A percentile compares a stretch with the other conserved stretches of the same genome.
Conservation (phyloP, 148 eudicot species). For the Silene latifolia region DNA sequence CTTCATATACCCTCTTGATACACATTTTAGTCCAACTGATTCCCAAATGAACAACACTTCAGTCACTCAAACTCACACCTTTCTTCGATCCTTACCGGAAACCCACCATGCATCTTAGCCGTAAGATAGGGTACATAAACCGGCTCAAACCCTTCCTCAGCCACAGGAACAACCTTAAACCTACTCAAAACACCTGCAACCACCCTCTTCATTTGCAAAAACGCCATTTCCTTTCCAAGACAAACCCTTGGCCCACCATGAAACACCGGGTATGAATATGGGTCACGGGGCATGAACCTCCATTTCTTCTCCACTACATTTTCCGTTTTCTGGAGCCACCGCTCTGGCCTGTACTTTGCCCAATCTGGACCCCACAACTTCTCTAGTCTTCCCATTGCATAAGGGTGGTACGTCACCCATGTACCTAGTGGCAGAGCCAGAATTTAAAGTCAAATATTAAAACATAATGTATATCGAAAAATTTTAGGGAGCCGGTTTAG, state of each 20-base stretch:
- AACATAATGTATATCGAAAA: no score
- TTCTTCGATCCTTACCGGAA: conserved; percentile 27
- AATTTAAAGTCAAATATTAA: no score
- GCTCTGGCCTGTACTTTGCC: conserved; percentile 29
- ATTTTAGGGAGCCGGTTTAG: no score
- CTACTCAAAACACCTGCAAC: conserved; percentile 30
- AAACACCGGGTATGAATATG: conserved; percentile 41
- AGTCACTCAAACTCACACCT: neutral
- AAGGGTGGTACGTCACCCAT: conserved; percentile 36
- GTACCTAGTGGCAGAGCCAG: neutral
- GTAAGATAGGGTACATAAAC: conserved; percentile 25
- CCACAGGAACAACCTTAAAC: conserved; percentile 36
- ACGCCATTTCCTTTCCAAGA: conserved; percentile 47
- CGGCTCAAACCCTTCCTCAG: conserved; percentile 33
- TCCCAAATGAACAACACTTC: no score
- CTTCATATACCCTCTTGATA: no score
- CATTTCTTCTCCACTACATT: conserved; percentile 2
- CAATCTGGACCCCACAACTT: conserved; percentile 42
- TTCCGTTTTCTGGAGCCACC: conserved; percentile 29
- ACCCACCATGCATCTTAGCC: conserved; percentile 40
- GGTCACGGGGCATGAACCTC: conserved; percentile 31
- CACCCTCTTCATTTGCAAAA: conserved; percentile 47
- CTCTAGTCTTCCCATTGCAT: conserved; percentile 48
- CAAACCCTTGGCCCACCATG: conserved; percentile 45
- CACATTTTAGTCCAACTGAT: no score